phyloP scores from a whole-genome alignment of 345 rosid genomes.

The Eucalyptus marginata region DNA sequence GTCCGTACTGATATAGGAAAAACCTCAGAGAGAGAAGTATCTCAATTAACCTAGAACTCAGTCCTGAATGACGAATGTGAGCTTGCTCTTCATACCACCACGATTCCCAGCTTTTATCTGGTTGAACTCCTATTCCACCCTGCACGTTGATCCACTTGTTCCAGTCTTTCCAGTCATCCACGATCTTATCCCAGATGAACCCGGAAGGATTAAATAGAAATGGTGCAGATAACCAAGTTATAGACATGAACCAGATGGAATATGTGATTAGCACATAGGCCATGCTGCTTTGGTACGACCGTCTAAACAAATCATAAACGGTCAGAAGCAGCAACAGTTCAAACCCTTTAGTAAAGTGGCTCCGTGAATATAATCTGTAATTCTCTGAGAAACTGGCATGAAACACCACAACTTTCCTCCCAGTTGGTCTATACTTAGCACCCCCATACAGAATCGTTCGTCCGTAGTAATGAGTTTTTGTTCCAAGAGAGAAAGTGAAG shows the following conservation, averaged over 20 bases:
- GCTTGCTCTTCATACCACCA: conserved; percentile 97
- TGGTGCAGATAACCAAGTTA: conserved; percentile 92
- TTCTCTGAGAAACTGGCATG: conserved; percentile 91
- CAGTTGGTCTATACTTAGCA: conserved; percentile 88
- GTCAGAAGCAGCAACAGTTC: conserved; percentile 68
- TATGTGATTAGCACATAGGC: conserved; percentile 74
- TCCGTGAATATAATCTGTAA: conserved; percentile 82
- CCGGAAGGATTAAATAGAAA: conserved; percentile 93
- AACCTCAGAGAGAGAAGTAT: conserved; percentile 73
- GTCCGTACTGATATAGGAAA: conserved; percentile 90
- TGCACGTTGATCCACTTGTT: conserved; percentile 93
- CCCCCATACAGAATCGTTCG: conserved; percentile 90
- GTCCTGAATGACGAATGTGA: conserved; percentile 65
- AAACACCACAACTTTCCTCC: conserved; percentile 90
- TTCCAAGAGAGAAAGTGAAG: conserved; percentile 95
- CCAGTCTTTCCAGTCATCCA: conserved; percentile 97
- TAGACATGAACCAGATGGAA: conserved; percentile 93
- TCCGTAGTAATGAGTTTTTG: conserved; percentile 85
- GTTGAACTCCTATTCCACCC: conserved; percentile 94
- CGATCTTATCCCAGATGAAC: conserved; percentile 80
- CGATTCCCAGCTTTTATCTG: conserved; percentile 96
- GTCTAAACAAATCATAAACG: conserved; percentile 75
- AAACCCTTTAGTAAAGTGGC: conserved; percentile 94
- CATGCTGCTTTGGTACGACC: conserved; percentile 79
- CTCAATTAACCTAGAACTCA: conserved; percentile 64